Conservation (phyloP, 176 grass and related monocot genomes). For the bread wheat (Triticum aestivum) region IWGSC_CS_RefSeq_v2.1 NC_057795.1:180482433-180482932, state of each 20-base stretch:
- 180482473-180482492: conserved; percentile 92
- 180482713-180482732: conserved; percentile 91
- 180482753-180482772: conserved; percentile 94
- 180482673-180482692: conserved; percentile 93
- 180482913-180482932: not conserved
- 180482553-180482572: not conserved
- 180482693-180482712: conserved; percentile 89
- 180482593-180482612: conserved; percentile 98
- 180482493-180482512: conserved; percentile 98
- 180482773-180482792: conserved; percentile 90
- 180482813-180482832: conserved; percentile 21
- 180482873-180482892: conserved; percentile 11
- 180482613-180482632: conserved; percentile 98
- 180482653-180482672: conserved; percentile 94
- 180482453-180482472: conserved; percentile 98
- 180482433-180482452: conserved; percentile 94
- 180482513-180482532: not conserved
- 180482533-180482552: not conserved
- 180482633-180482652: conserved; percentile 97
- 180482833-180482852: not conserved
- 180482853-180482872: not conserved
- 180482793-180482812: conserved; percentile 58
- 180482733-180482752: conserved; percentile 99
- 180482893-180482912: not conserved
- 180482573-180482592: not conserved